These are phyloP conservation scores for Umbelopsis ramanniana DNA, from an alignment of 192 early-diverging fungal species.

Conservation along the genomic window DNA sequence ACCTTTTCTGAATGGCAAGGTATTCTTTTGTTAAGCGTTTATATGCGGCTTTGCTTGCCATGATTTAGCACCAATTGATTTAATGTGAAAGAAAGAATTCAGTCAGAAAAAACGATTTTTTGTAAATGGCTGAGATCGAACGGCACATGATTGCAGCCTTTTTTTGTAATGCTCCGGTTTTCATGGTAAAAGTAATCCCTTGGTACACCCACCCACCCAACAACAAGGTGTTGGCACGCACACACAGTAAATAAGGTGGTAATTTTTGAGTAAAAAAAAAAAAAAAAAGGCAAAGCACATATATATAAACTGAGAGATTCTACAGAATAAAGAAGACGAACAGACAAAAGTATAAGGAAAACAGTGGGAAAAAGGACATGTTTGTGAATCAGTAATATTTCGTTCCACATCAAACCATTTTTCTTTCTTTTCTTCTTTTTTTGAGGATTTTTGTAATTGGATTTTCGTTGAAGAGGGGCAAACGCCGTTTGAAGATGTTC, in stretches of 20 bases:
- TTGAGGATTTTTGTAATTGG: background rate
- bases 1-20: constrained; percentile 66
- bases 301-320: constrained; percentile 24
- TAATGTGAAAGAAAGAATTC: background rate
- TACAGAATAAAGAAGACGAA: background rate
- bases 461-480: background rate
- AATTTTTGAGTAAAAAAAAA: background rate
- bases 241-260: background rate
- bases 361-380: constrained; percentile 4
- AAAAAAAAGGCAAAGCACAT: constrained; percentile 19
- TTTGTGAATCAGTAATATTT: background rate
- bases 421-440: background rate
- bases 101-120: background rate
- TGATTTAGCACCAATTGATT: constrained; percentile 33
- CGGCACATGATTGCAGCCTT: constrained; percentile 9
- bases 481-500: background rate
- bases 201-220: background rate
- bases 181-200: background rate
- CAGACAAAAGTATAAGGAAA: background rate
- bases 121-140: background rate
- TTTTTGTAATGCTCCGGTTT: background rate
- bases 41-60: constrained; percentile 84
- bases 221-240: background rate
- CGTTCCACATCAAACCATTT: background rate
- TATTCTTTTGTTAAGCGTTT: constrained; percentile 84